These are phyloP conservation scores for Globisporangium okanoganense DNA, from an alignment of 352 stramenopile genomes.

Conservation along the genomic window DNA sequence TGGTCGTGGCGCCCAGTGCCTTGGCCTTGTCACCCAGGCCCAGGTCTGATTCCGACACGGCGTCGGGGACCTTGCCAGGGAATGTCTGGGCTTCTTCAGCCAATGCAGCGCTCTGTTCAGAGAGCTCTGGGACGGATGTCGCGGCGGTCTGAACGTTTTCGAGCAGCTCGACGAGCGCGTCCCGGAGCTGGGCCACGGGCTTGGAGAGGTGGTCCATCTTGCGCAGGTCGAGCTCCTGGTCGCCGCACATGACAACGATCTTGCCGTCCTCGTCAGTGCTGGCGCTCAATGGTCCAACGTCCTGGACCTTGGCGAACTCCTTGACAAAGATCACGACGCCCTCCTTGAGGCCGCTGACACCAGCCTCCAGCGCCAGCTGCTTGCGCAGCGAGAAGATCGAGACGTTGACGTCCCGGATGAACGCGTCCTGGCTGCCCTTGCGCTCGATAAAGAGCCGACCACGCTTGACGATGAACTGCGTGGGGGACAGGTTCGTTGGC, in stretches of 20 bases:
- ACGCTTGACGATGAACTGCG: constrained; percentile 30
- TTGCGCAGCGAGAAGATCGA: constrained; percentile 37
- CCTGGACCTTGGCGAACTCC: constrained; percentile 43
- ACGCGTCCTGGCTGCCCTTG: constrained; percentile 23
- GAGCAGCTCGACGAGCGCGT: constrained; percentile 45
- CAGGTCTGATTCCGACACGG: constrained; percentile 32
- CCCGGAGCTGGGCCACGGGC: constrained; percentile 35
- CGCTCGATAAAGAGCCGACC: constrained; percentile 30
- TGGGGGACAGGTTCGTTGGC: constrained; percentile 23
- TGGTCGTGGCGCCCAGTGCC: constrained; percentile 20
- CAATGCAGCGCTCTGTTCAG: constrained; percentile 33
- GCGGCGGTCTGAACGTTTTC: constrained; percentile 47
- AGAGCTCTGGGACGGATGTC: constrained; percentile 41
- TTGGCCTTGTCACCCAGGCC: constrained; percentile 34
- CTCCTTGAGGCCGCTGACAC: constrained; percentile 29
- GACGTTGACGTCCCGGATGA: constrained; percentile 27
- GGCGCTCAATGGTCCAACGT: constrained; percentile 29
- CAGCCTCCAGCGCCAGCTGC: constrained; percentile 31
- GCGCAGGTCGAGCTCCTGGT: constrained; percentile 40
- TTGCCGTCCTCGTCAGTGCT: constrained; percentile 32
- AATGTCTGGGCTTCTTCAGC: constrained; percentile 39
- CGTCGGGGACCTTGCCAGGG: constrained; percentile 36
- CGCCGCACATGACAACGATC: constrained; percentile 42
- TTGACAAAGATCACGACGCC: constrained; percentile 37
- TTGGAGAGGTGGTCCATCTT: constrained; percentile 43